Evolutionary conservation across 768 basidiomycete species (phyloP).

Genomic region (Tephrocybe rancida): DNA sequence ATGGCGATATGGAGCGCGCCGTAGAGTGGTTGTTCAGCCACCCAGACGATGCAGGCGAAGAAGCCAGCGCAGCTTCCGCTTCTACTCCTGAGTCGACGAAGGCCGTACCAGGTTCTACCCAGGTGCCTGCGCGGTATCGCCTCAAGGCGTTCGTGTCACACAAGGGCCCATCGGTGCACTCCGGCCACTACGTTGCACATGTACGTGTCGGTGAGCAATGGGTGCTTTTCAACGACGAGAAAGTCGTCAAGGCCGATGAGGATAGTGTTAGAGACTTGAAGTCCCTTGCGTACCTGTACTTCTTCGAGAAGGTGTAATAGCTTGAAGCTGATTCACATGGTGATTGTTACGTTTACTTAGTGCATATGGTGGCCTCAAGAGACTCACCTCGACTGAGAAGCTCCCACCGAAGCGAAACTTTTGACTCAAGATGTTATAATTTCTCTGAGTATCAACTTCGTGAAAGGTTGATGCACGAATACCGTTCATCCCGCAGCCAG

Average conservation of each 20-base stretch:
- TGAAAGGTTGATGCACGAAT: too few relatives aligned
- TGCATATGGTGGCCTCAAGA: too few relatives aligned
- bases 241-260: slow-evolving; percentile 87
- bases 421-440: too few relatives aligned
- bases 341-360: too few relatives aligned
- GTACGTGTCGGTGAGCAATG: slow-evolving; percentile 59
- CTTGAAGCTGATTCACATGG: too few relatives aligned
- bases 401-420: too few relatives aligned
- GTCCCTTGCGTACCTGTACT: slow-evolving; percentile 88
- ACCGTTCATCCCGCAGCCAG: too few relatives aligned
- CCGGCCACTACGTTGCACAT: slow-evolving; percentile 92
- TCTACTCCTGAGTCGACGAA: slow-evolving; percentile 21
- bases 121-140: slow-evolving; percentile 74
- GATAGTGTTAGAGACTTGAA: slow-evolving; percentile 83
- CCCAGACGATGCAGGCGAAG: slow-evolving; percentile 83
- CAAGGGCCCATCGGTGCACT: slow-evolving; percentile 95
- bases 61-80: slow-evolving; percentile 24
- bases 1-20: slow-evolving; percentile 78
- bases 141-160: slow-evolving; percentile 97
- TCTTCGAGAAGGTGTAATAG: slow-evolving; percentile 76
- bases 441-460: too few relatives aligned
- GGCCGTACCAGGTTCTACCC: slow-evolving; percentile 47
- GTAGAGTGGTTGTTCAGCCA: slow-evolving; percentile 97
- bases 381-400: too few relatives aligned
- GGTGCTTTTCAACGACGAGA: slow-evolving; percentile 97